phyloP scores from a whole-genome alignment of 75 land plant species.

The Ceratopteris richardii region DNA sequence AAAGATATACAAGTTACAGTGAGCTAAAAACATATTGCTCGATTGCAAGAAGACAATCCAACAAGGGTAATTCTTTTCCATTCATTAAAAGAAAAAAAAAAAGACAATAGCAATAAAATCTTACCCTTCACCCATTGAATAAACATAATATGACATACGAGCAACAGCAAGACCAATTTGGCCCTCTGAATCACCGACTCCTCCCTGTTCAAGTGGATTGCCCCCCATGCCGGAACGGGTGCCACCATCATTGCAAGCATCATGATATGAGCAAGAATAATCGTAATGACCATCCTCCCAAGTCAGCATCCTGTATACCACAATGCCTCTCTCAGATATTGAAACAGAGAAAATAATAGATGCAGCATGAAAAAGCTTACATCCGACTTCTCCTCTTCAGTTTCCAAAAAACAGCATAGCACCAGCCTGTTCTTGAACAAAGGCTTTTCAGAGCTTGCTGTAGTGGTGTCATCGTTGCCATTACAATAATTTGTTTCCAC shows the following conservation, averaged over 20 bases:
- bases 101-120: no score
- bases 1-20: no score
- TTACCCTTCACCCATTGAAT: conserved; percentile 72
- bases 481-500: no score
- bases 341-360: not conserved
- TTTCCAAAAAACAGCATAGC: conserved; percentile 61
- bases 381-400: conserved; percentile 27
- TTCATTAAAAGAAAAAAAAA: no score
- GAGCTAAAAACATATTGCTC: no score
- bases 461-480: no score
- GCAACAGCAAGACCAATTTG: conserved; percentile 23
- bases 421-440: conserved; percentile 51
- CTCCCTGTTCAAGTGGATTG: no score
- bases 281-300: conserved; percentile 47
- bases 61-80: no score
- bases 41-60: no score
- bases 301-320: conserved; percentile 31
- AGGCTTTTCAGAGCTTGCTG: conserved; percentile 27
- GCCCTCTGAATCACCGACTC: conserved; percentile 7
- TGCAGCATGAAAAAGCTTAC: conserved; percentile 20
- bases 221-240: no score
- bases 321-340: not conserved
- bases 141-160: conserved; percentile 38
- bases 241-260: no score
- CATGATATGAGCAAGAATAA: no score